Conservation (phyloP, 352 stramenopile species). For the Thraustochytrium sp. region DNA sequence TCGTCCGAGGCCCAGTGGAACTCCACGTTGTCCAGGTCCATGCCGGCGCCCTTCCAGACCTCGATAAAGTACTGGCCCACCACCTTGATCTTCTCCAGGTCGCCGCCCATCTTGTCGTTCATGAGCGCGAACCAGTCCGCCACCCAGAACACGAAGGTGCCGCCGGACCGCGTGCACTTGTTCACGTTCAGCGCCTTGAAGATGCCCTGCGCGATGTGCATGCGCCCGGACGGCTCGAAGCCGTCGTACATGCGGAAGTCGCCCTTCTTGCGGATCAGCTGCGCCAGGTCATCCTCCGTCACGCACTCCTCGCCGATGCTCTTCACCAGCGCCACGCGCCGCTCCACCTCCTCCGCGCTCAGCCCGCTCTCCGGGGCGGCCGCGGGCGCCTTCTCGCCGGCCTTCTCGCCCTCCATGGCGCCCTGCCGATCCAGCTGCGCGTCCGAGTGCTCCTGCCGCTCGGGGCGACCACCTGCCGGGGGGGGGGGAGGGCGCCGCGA, state of each 20-base stretch:
- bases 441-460: no score
- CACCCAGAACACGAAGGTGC: conserved; percentile 98
- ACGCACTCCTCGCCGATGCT: conserved; percentile 86
- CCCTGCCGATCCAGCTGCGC: not conserved
- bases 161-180: conserved; percentile 78
- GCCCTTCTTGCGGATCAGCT: conserved; percentile 74
- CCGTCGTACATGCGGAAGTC: conserved; percentile 92
- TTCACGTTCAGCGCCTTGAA: conserved; percentile 95
- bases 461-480: no score
- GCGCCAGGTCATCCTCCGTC: conserved; percentile 71
- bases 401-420: not conserved
- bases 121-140: conserved; percentile 99
- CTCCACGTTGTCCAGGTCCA: conserved; percentile 96
- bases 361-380: not conserved
- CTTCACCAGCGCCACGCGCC: conserved; percentile 67
- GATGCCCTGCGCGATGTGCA: conserved; percentile 98
- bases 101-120: conserved; percentile 98
- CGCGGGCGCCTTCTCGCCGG: not conserved
- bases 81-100: conserved; percentile 91
- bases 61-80: conserved; percentile 96
- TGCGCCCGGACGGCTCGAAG: conserved; percentile 96
- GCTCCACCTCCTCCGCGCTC: conserved; percentile 51
- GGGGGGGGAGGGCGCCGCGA: no score
- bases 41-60: conserved; percentile 98
- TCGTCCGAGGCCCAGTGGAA: conserved; percentile 97